These are phyloP conservation scores for Biscutella laevigata DNA, from an alignment of 441 rosid genomes.

Conservation along the genomic window DNA sequence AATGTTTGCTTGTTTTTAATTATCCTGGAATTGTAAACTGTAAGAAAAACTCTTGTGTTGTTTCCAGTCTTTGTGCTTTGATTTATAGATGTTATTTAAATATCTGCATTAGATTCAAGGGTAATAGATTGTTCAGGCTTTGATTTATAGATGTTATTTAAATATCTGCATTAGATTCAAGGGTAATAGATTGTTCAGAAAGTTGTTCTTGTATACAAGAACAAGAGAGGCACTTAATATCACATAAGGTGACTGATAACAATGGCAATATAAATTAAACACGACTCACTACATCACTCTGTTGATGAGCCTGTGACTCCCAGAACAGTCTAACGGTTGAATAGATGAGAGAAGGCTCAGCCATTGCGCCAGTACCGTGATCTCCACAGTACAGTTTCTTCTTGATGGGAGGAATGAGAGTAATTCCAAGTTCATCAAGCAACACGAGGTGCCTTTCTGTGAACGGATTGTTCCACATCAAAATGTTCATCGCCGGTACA, in stretches of 20 bases:
- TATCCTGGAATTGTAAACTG: not conserved
- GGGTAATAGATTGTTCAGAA: not conserved
- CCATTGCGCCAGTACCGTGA: slow-evolving; percentile 89
- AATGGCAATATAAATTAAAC: not conserved
- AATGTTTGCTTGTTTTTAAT: slow-evolving; percentile 8
- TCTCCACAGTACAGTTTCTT: slow-evolving; percentile 87
- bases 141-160: not conserved
- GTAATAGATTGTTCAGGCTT: not conserved
- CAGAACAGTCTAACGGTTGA: slow-evolving; percentile 63
- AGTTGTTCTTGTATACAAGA: not conserved
- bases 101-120: not conserved
- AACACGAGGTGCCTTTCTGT: slow-evolving; percentile 68
- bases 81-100: not conserved
- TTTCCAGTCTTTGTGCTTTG: slow-evolving; percentile 4
- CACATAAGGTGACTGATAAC: not conserved
- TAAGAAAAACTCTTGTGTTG: not conserved
- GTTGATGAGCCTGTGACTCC: slow-evolving; percentile 45
- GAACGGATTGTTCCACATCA: slow-evolving; percentile 90
- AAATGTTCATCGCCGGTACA: slow-evolving; percentile 84
- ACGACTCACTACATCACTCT: slow-evolving; percentile 3
- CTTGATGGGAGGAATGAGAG: slow-evolving; percentile 71
- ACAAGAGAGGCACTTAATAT: not conserved
- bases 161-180: not conserved
- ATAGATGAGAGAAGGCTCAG: slow-evolving; percentile 74
- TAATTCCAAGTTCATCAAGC: slow-evolving; percentile 81